phyloP scores from a whole-genome alignment of 83 land plant genomes.

The Picea abies region DNA sequence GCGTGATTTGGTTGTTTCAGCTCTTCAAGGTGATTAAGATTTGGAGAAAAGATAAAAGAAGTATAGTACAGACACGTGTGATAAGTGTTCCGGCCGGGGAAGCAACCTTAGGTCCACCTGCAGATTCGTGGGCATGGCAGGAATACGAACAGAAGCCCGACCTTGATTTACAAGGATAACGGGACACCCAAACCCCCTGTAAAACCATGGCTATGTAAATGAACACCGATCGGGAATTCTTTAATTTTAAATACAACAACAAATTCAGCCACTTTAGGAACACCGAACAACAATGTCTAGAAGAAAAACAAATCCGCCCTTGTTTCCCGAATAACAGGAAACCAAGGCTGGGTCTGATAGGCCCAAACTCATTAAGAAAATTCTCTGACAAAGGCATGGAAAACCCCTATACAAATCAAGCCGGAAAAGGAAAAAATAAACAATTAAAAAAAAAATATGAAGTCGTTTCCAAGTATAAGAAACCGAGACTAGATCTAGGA shows the following conservation, averaged over 20 bases:
- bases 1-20: too few relatives aligned
- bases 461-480: too few relatives aligned
- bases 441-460: too few relatives aligned
- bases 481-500: too few relatives aligned
- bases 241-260: conserved; percentile 30
- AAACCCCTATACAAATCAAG: background rate
- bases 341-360: conserved; percentile 27
- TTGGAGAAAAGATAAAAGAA: too few relatives aligned
- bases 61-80: too few relatives aligned
- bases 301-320: conserved; percentile 26
- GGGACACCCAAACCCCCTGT: background rate
- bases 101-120: too few relatives aligned
- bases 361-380: background rate
- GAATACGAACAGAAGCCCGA: conserved; percentile 19
- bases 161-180: background rate
- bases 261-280: conserved; percentile 42
- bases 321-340: conserved; percentile 69
- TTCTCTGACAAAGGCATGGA: background rate
- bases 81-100: too few relatives aligned
- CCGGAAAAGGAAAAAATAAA: too few relatives aligned
- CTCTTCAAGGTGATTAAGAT: too few relatives aligned
- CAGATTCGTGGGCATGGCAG: too few relatives aligned
- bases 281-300: conserved; percentile 44
- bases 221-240: conserved; percentile 32
- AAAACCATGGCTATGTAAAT: conserved; percentile 12